A percentile compares a stretch with the other conserved stretches of the same genome.
Conservation (phyloP, 306 rosid species). For the Phaseolus lunatus region DNA sequence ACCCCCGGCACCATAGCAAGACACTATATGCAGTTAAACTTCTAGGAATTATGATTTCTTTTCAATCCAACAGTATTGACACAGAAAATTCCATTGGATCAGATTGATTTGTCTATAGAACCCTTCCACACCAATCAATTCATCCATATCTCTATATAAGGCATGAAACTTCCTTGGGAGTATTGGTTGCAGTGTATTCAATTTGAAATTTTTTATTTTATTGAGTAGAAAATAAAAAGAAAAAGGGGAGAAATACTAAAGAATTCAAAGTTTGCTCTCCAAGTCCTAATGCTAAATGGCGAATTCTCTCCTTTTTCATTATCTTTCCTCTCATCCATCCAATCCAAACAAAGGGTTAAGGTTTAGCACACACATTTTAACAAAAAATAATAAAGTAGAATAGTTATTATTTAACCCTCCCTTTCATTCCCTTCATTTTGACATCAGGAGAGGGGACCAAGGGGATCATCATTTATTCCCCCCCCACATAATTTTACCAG, state of each 20-base stretch:
- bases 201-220: not conserved
- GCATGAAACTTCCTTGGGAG: constrained; percentile 26
- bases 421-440: constrained; percentile 15
- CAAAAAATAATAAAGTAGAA: not conserved
- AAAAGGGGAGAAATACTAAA: not conserved
- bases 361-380: not conserved
- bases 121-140: constrained; percentile 5
- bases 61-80: constrained; percentile 16
- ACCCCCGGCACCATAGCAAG: constrained; percentile 30
- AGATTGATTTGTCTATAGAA: constrained; percentile 30
- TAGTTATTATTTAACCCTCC: not conserved
- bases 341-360: not conserved
- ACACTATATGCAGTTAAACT: constrained; percentile 7
- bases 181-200: constrained; percentile 11
- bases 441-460: not conserved
- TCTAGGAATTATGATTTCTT: constrained; percentile 7
- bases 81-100: not conserved
- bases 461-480: not conserved
- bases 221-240: not conserved
- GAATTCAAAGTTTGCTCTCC: not conserved
- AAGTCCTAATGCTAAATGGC: not conserved
- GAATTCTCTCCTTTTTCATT: not conserved
- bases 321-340: not conserved
- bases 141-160: not conserved
- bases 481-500: not conserved